Percentiles rank a stretch among this genome's conserved stretches.
Evolutionary conservation across 805 yeast species (phyloP).

Genomic region (Brettanomyces sp.): DNA sequence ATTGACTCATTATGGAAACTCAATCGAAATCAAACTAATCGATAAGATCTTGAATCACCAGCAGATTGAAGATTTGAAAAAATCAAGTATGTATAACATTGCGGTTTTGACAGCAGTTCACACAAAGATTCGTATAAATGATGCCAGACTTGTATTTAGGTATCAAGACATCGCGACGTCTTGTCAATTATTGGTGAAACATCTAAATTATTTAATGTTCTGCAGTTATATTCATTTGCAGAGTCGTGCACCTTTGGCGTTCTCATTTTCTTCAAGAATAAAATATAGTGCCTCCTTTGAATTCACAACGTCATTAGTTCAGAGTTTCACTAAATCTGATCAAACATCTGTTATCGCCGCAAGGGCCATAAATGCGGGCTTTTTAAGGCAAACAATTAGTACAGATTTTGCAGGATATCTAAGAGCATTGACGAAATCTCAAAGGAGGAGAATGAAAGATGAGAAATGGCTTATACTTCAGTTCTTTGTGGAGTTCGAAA

Average conservation of each 20-base stretch:
- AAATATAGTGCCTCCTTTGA: constrained; percentile 11
- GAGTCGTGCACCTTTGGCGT: constrained; percentile 19
- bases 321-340: constrained; percentile 11
- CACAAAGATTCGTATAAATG: neutral
- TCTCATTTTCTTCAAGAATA: constrained; percentile 18
- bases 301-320: constrained; percentile 8
- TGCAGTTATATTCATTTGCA: constrained; percentile 17
- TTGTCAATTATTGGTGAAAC: too few species aligned
- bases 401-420: neutral
- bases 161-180: constrained; percentile 1
- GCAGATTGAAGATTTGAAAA: neutral
- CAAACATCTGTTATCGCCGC: constrained; percentile 10
- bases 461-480: neutral
- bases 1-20: neutral
- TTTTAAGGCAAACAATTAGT: constrained; percentile 10
- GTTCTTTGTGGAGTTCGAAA: constrained; percentile 1
- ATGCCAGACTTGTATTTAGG: neutral
- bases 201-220: constrained; percentile 19
- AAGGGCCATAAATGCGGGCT: constrained; percentile 17
- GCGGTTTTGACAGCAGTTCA: constrained; percentile 1
- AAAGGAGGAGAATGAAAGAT: constrained; percentile 3
- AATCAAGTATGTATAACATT: constrained; percentile 1
- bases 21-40: constrained; percentile 5
- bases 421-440: constrained; percentile 3
- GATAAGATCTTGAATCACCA: constrained; percentile 7